Evolutionary conservation across 495 filamentous ascomycete genomes (phyloP).

Genomic region (Aspergillus sclerotioniger): DNA sequence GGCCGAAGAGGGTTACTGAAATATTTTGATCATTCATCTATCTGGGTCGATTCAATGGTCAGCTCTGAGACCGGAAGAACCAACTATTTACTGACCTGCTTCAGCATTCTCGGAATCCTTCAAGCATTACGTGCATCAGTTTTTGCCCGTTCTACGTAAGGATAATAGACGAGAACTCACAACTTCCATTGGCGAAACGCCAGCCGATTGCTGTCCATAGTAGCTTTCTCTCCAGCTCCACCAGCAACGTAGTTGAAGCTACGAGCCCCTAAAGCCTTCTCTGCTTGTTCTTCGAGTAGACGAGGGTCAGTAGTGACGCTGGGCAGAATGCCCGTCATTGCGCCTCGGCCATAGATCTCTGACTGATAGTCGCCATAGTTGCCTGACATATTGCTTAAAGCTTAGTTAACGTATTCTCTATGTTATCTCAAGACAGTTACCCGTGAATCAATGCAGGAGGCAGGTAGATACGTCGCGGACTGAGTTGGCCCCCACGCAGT

Average conservation of each 20-base stretch:
- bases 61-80: background rate
- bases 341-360: slow-evolving; percentile 50
- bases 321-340: slow-evolving; percentile 46
- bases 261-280: slow-evolving; percentile 42
- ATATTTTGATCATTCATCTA: slow-evolving; percentile 49
- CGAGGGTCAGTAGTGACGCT: slow-evolving; percentile 60
- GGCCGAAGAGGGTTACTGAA: slow-evolving; percentile 55
- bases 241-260: slow-evolving; percentile 62
- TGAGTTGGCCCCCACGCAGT: too few relatives aligned
- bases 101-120: slow-evolving; percentile 45
- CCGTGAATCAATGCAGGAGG: background rate
- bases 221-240: slow-evolving; percentile 63
- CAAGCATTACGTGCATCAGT: background rate
- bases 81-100: slow-evolving; percentile 24
- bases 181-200: slow-evolving; percentile 67
- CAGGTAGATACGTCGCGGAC: too few relatives aligned
- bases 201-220: slow-evolving; percentile 63
- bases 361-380: slow-evolving; percentile 47
- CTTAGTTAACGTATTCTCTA: background rate
- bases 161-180: slow-evolving; percentile 23
- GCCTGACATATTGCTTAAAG: slow-evolving; percentile 30
- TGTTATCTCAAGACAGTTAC: background rate
- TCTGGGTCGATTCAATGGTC: slow-evolving; percentile 9
- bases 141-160: background rate
- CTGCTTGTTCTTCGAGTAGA: slow-evolving; percentile 56